Base-by-base conservation (phyloP, 192 early-diverging fungal genomes). In the Coemansia pectinata region DNA sequence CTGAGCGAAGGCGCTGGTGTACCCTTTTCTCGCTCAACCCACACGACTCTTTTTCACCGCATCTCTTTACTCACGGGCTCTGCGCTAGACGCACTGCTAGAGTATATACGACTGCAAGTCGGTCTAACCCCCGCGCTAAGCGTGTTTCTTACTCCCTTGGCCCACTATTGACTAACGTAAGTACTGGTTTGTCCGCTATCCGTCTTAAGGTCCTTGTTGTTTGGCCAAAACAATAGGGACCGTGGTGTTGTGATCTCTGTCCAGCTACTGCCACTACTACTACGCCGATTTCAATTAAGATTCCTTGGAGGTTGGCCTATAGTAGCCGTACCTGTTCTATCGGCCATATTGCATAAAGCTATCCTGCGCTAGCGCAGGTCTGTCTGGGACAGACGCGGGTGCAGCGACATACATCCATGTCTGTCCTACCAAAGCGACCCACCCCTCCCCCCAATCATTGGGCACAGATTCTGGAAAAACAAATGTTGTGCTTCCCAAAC, bases 131-230 rank as follows among this genome's bases (percentile, higher is more conserved):
- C 34, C 6, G 5, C 50, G 27, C 27, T 25, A 57, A 11, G 12
- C 53, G 27, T 33, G 53, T 5, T 4, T 33, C 12, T 15, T 36
- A 34, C 33, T 27, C 33, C 34, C 57, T 59, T 36, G 59, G 36
- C 29, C 19, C 59, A 61, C 36, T 61, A 61, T 61, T 61, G 59
- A 61, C 59, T 61, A 61, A 61, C 34, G 59, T 61, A 61, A 40
- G 59, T 40, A 39, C 36, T 23, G 33, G 34, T n/a, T 23, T 61
- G 59, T 40, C 14, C 1, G 19, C 58, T 15, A 23, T 17, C 19
- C n/a, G 21, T 36, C 36, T 7, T 21, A 41, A 41, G 10, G 48
- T 11, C 48, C 23, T 52, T 25, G 41, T 48, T 50, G 50, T 53
- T 25, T 29, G 25, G 53, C 53, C 15, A 33, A 7, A 33, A 57